phyloP scores from a whole-genome alignment of 2,329 filamentous ascomycete genomes.

The Diaporthe vaccinii region DNA sequence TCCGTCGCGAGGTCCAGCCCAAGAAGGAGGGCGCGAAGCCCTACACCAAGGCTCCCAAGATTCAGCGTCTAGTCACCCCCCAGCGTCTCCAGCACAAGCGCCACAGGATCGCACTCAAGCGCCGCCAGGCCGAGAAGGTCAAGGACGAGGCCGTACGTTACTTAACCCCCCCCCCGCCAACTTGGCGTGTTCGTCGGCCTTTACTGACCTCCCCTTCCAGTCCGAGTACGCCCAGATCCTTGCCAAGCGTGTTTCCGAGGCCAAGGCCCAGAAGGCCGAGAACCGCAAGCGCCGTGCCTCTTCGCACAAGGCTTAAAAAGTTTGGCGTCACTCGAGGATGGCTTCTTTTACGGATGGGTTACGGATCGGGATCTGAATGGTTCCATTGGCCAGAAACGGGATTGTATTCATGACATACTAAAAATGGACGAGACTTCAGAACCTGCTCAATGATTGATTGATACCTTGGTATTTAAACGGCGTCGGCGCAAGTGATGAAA shows the following conservation, averaged over 20 bases:
- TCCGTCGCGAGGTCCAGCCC: conserved; percentile 96
- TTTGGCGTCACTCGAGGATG: conserved; percentile 50
- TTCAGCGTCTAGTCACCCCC: conserved; percentile 99
- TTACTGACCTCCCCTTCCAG: conserved; percentile 64
- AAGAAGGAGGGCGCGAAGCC: conserved; percentile 98
- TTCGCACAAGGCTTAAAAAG: conserved; percentile 84
- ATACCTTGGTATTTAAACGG: conserved; percentile 41
- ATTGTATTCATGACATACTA: conserved; percentile 48
- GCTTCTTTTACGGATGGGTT: conserved; percentile 52
- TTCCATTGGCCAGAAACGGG: conserved; percentile 40
- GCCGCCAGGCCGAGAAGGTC: conserved; percentile 94
- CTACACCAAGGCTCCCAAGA: conserved; percentile 99
- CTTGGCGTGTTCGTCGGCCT: conserved; percentile 34
- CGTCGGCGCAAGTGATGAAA: conserved; percentile 41
- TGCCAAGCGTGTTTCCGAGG: conserved; percentile 96
- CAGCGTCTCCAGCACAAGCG: conserved; percentile 99
- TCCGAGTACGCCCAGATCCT: conserved; percentile 97
- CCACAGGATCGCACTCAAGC: conserved; percentile 97
- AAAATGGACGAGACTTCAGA: conserved; percentile 44
- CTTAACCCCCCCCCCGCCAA: background rate
- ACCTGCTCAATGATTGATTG: conserved; percentile 40
- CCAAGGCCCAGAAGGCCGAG: conserved; percentile 94
- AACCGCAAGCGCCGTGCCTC: conserved; percentile 96
- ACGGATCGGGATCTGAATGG: conserved; percentile 39
- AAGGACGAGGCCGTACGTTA: conserved; percentile 97